phyloP scores from a whole-genome alignment of 352 stramenopile species.

The Peronospora destructor region DNA sequence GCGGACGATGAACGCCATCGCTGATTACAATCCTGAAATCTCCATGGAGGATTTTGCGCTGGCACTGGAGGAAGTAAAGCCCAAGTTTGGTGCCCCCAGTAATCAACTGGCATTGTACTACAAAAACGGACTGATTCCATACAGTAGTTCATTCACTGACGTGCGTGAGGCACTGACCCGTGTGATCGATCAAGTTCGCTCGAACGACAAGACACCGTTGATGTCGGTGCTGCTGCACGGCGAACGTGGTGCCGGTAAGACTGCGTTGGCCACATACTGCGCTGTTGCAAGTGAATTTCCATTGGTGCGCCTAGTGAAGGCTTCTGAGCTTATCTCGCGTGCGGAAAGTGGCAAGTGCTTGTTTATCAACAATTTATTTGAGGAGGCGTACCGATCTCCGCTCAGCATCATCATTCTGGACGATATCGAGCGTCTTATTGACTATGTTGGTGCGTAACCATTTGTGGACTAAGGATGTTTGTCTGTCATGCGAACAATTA shows the following conservation, averaged over 20 bases:
- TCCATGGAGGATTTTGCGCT: constrained; percentile 92
- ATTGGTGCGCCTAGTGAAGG: constrained; percentile 96
- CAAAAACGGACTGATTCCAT: constrained; percentile 95
- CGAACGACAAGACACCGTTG: constrained; percentile 92
- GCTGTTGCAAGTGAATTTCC: constrained; percentile 95
- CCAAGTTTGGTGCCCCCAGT: constrained; percentile 94
- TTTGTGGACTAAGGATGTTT: neutral
- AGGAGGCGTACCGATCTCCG: constrained; percentile 97
- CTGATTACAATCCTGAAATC: constrained; percentile 74
- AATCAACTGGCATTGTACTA: constrained; percentile 93
- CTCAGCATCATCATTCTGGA: constrained; percentile 99
- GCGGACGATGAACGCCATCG: constrained; percentile 75
- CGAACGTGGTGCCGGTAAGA: constrained; percentile 92
- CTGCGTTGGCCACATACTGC: constrained; percentile 94
- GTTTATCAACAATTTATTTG: constrained; percentile 92
- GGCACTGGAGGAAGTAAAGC: constrained; percentile 93
- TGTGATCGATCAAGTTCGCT: constrained; percentile 92
- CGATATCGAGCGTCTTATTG: constrained; percentile 98
- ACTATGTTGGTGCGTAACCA: constrained; percentile 83
- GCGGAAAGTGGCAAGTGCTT: constrained; percentile 91
- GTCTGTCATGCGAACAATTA: constrained; percentile 4
- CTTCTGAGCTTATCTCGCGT: constrained; percentile 95
- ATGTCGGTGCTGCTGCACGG: constrained; percentile 97
- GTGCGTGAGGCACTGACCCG: constrained; percentile 88
- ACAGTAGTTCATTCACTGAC: constrained; percentile 91